Evolutionary conservation across 169 alveolate genomes (phyloP), one percentile per base, ranked within the genome.

Genomic region (Cryptosporidium muris): DNA sequence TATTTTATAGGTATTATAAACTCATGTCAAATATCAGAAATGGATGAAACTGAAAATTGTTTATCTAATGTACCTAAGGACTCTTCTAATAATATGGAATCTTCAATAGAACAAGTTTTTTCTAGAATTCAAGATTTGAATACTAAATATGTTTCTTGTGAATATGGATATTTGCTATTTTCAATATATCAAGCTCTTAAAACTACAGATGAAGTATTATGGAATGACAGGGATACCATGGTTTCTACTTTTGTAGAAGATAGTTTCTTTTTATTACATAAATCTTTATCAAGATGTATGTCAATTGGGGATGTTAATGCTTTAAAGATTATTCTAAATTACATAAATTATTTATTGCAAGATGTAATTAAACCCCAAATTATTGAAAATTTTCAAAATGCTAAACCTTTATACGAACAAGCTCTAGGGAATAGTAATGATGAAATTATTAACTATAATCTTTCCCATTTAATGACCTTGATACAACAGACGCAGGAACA

Each of bases 241-340:
- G 60, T 56, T 14, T 74, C 85, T 58, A 74, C 85, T n/a, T 62
- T 74, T 34, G 68, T 74, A 8, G 85, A 74, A 16, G 85, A 74
- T 25, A 51, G 43, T 34, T 74, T 74, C 54, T 74, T 74, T 45
- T 62, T 74, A 14, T 60, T 74, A n/a, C 67, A 74, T 48, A 74
- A 74, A 58, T 58, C 85, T 40, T n/a, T 62, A 16, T 58, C 54
- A 5, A 74, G 85, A 58, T 74, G 85, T 36, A 58, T 74, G 8
- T 60, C 63, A n/a, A 53, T 74, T 43, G 85, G 85, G 47, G 60
- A 60, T 58, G 45, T 62, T 45, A 49, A 48, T 4, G 43, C 74
- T 25, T 47, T 74, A 45, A 74, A 74, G 25, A 4, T 74, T 34
- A 74, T 74, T 2, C 54, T 74, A 9, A 47, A 48, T 58, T 68